Conservation (phyloP, 257 asterid species). For the Penstemon davidsonii region DNA sequence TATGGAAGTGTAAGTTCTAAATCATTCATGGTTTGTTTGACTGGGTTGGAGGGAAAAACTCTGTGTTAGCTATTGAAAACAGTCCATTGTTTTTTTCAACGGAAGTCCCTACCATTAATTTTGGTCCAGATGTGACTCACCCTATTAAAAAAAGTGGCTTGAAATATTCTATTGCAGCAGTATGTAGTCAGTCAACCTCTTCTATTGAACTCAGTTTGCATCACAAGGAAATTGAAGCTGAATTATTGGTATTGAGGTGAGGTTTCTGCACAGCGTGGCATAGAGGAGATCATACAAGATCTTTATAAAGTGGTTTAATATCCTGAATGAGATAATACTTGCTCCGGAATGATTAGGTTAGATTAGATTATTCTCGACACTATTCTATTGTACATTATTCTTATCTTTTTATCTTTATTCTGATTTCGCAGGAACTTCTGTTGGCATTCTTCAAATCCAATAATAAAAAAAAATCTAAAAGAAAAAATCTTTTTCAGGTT, state of each 20-base stretch:
- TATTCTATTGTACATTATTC: too few species aligned
- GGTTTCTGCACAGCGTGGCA: slow-evolving; percentile 74
- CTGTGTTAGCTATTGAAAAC: too few species aligned
- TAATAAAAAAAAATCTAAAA: slow-evolving; percentile 43
- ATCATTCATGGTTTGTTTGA: too few species aligned
- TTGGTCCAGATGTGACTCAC: slow-evolving; percentile 96
- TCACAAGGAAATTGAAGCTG: not conserved
- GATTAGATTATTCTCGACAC: not conserved
- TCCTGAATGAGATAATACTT: slow-evolving; percentile 38
- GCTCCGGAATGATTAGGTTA: slow-evolving; percentile 75
- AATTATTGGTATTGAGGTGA: slow-evolving; percentile 37
- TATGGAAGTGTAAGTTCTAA: too few species aligned
- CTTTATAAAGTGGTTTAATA: slow-evolving; percentile 37
- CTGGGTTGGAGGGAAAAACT: too few species aligned
- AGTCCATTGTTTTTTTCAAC: too few species aligned
- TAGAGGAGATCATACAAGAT: slow-evolving; percentile 70
- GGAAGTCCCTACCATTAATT: slow-evolving; percentile 52
- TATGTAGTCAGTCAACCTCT: slow-evolving; percentile 22
- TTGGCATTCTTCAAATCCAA: slow-evolving; percentile 46
- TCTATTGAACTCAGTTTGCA: not conserved
- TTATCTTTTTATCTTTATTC: not conserved
- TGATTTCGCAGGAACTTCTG: slow-evolving; percentile 48
- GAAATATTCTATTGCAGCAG: slow-evolving; percentile 87
- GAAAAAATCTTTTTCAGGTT: slow-evolving; percentile 80
- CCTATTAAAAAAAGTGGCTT: slow-evolving; percentile 81